A percentile compares a stretch with the other conserved stretches of the same genome.
phyloP scores from a whole-genome alignment of 768 basidiomycete genomes.

The Suillus bovinus region DNA sequence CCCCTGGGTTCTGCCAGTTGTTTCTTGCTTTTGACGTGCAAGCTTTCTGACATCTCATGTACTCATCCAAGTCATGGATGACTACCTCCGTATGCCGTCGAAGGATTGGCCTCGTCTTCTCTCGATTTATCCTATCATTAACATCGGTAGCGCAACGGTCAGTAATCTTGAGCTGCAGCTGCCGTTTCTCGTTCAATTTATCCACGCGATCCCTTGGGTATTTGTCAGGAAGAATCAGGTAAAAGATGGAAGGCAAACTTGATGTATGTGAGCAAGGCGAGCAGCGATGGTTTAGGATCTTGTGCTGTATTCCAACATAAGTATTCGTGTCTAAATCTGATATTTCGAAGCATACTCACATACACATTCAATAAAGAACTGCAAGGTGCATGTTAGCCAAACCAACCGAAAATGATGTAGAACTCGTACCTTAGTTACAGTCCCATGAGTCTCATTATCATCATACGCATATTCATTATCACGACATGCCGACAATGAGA shows the following conservation, averaged over 20 bases:
- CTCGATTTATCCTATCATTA: background rate
- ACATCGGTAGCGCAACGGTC: constrained; percentile 19
- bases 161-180: constrained; percentile 4
- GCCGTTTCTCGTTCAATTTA: constrained; percentile 18
- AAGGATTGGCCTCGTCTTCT: constrained; percentile 9
- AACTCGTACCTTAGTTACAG: constrained; percentile 24
- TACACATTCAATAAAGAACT: constrained; percentile 32
- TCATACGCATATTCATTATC: constrained; percentile 28
- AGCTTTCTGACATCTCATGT: background rate
- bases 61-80: constrained; percentile 11
- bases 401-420: background rate
- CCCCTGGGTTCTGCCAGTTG: constrained; percentile 1
- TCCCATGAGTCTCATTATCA: constrained; percentile 14
- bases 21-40: background rate
- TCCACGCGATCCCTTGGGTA: constrained; percentile 20
- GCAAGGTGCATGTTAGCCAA: constrained; percentile 4
- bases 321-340: background rate
- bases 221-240: background rate
- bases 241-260: constrained; percentile 19
- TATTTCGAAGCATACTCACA: constrained; percentile 15
- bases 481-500: constrained; percentile 31
- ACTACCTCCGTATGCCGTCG: constrained; percentile 19
- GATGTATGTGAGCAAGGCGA: constrained; percentile 20
- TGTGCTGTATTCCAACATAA: constrained; percentile 12
- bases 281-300: constrained; percentile 25